Base-by-base conservation (phyloP, 768 basidiomycete genomes). In the Cystofilobasidium capitatum region DNA sequence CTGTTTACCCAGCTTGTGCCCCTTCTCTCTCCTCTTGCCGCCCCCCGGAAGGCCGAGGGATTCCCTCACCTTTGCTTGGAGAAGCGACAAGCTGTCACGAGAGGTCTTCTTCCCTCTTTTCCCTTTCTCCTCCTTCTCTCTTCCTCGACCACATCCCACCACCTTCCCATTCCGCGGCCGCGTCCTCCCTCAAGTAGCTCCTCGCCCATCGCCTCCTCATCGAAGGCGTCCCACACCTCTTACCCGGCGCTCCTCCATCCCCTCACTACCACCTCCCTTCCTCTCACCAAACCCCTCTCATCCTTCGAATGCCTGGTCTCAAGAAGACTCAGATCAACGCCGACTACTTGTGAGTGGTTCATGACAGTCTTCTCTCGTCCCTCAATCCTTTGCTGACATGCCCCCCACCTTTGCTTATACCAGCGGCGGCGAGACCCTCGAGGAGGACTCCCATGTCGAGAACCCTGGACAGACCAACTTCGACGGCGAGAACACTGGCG, bases 281-380 rank as follows among this genome's bases (percentile, higher is more conserved):
- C 2, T 8, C 7, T 5, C 58, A 4, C 6, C n/a, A 37, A 22
- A 37, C 4, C 40, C 55, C n/a, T 29, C 55, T 57, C 31, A 9
- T 9, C 20, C 55, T 31, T n/a, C 6, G 20, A 17, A 59, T 66
- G 58, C 35, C 58, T n/a, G 65, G 44, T 13, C 65, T 66, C 47
- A 66, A 66, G 45, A 66, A 66, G 47, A 33, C 33, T 22, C 26
- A 37, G 58, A 60, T 66, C 65, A 66, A 66, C 55, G 65, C 65
- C 20, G 14, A 16, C 13, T 55, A 31, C 51, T 55, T 55, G 51
- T 55, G 51, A 16, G 51, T 49, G 47, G 49, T 17, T 54, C 6
- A 54, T 31, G 49, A 5, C 6, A 17, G 20, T 24, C 26, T 54
- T 31, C 22, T 16, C 36, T 59, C 64, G 39, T 57, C 47, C 44